These are phyloP conservation scores for Biscutella laevigata DNA, from an alignment of 441 rosid species.

Conservation along the genomic window DNA sequence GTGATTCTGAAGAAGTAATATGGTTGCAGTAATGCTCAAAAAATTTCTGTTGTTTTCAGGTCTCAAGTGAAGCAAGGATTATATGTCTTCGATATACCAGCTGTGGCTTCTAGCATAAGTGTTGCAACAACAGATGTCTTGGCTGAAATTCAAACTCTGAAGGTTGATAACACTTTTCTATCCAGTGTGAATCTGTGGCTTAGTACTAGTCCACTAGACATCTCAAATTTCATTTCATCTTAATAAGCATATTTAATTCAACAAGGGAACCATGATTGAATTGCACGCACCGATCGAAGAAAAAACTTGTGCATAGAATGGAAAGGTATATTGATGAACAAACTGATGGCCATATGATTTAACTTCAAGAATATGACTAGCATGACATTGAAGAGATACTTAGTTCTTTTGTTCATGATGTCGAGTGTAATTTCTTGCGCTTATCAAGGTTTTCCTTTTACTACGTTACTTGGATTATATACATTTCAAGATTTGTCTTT, in stretches of 20 bases:
- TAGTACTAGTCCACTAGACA: slow-evolving; percentile 9
- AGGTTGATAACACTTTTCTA: slow-evolving; percentile 40
- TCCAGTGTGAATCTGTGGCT: not conserved
- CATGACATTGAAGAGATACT: not conserved
- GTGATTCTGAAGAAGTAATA: slow-evolving; percentile 1
- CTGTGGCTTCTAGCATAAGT: slow-evolving; percentile 60
- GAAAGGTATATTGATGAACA: not conserved
- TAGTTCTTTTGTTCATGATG: too few relatives aligned
- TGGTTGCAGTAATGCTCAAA: slow-evolving; percentile 14
- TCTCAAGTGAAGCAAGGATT: slow-evolving; percentile 72
- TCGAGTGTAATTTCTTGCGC: too few relatives aligned
- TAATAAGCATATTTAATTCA: not conserved
- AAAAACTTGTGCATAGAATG: not conserved
- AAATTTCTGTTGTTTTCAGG: slow-evolving; percentile 36
- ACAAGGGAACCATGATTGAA: not conserved
- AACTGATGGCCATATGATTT: not conserved
- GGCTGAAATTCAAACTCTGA: slow-evolving; percentile 56
- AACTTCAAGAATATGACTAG: not conserved
- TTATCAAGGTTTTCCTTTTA: too few relatives aligned
- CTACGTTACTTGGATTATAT: too few relatives aligned
- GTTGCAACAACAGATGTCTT: slow-evolving; percentile 46
- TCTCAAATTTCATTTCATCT: not conserved
- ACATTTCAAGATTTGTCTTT: too few relatives aligned
- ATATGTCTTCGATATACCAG: slow-evolving; percentile 61
- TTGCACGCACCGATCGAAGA: not conserved